Evolutionary conservation across 495 filamentous ascomycete species (phyloP), one percentile per base, ranked within the genome.

Genomic region (Penicillium longicatenatum): DNA sequence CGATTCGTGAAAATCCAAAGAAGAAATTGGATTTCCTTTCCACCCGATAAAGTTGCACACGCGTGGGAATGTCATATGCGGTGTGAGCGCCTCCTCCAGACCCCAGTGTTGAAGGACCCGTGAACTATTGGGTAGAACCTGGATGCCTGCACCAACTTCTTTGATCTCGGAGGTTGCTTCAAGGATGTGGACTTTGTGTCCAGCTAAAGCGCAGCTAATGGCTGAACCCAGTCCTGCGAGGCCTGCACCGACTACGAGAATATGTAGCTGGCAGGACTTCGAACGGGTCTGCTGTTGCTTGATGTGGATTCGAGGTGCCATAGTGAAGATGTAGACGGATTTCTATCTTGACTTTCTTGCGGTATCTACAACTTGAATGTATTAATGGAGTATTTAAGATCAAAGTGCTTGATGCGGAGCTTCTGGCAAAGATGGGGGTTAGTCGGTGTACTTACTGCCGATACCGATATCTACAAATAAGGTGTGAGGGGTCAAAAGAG

Each of bases 191-290:
- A 89, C 84, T 19, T 64, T 54, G 67, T 89, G 86, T 19, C 86
- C 86, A 29, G 85, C 78, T 19, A 88, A 76, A 7, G 77, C 72
- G 55, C 80, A 78, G 35, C 83, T 71, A 57, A 90, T 88, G 1
- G 86, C 83, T 4, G 84, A 75, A 17, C 79, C 81, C 3, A 90
- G 74, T 0, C 87, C 87, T 19, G 83, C 83, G 14, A 90, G 79
- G 0, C 87, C 87, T 4, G 86, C 86, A 16, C 87, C 87, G 21
- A 86, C 75, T 17, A 90, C 75, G 2, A 86, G 9, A 22, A 77
- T 70, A 19, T 73, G 30, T 0, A 67, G 50, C 11, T 54, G 49
- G 48, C 64, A 67, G 50, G 57, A 50, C 14, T 57, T 26, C 16
- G 26, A 12, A 7, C 64, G 64, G 48, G 35, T 54, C 37, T 59